phyloP scores from a whole-genome alignment of 495 filamentous ascomycete genomes.

The Pseudevernia furfuracea region DNA sequence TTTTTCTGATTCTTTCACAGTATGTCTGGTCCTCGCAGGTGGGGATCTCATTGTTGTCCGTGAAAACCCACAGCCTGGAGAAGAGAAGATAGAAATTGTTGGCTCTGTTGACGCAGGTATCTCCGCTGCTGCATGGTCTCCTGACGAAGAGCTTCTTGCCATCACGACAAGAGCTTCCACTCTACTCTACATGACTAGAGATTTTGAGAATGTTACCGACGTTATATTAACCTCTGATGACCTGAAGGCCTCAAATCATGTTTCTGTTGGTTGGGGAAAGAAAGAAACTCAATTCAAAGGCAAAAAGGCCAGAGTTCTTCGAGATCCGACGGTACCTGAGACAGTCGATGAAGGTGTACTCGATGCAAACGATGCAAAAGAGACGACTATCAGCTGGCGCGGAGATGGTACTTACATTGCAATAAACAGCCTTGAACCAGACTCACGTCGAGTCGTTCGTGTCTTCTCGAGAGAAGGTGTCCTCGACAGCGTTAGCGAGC shows the following conservation, averaged over 20 bases:
- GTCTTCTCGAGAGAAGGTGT: slow-evolving; percentile 85
- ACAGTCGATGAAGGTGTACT: slow-evolving; percentile 77
- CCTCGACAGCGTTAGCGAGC: slow-evolving; percentile 86
- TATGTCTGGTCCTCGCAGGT: slow-evolving; percentile 76
- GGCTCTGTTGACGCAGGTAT: slow-evolving; percentile 91
- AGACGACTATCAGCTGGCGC: slow-evolving; percentile 76
- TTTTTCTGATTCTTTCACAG: slow-evolving; percentile 68
- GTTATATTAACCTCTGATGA: slow-evolving; percentile 65
- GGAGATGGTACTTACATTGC: slow-evolving; percentile 91
- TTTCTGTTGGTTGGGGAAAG: slow-evolving; percentile 98
- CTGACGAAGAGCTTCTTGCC: slow-evolving; percentile 84
- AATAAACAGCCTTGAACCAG: slow-evolving; percentile 64
- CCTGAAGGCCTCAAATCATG: slow-evolving; percentile 82
- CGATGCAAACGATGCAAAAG: slow-evolving; percentile 61
- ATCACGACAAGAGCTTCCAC: slow-evolving; percentile 73
- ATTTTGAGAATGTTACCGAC: slow-evolving; percentile 75
- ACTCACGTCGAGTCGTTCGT: slow-evolving; percentile 65
- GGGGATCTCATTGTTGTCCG: slow-evolving; percentile 83
- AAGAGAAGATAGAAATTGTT: slow-evolving; percentile 83
- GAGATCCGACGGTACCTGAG: slow-evolving; percentile 91
- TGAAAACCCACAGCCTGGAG: slow-evolving; percentile 60
- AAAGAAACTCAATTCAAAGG: slow-evolving; percentile 96
- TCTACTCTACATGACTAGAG: slow-evolving; percentile 83
- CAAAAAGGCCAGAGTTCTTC: slow-evolving; percentile 77
- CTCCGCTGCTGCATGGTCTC: slow-evolving; percentile 84